Evolutionary conservation across 257 asterid species (phyloP), one percentile per base, ranked within the genome.

Genomic region (Ilex aquifolium): DNA sequence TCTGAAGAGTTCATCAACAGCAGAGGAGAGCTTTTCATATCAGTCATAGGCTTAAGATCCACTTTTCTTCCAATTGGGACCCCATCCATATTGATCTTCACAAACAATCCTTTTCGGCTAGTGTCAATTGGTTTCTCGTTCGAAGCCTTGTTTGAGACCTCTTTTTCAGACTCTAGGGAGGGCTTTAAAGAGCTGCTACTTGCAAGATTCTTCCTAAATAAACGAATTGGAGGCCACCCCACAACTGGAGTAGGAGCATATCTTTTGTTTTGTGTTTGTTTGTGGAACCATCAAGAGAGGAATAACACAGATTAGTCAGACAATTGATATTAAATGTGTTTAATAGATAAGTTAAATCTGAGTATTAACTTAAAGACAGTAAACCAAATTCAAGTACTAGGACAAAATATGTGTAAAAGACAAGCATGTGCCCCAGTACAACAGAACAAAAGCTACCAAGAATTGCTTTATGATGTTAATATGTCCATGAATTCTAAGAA

Each of bases 31-130:
- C 58, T 87, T 89, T 29, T 87, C 90, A 32, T 92, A 92, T 65
- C 85, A 85, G 46, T 89, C 84, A 44, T 74, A 75, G 3, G 91
- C 82, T 74, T 82, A 10, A 92, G 95, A 74, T 92, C 95, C n/a
- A 92, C 86, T 78, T 92, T 92, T 56, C 99, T 81, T 52, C 99
- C 99, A 62, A 89, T 92, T 16, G 96, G 96, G 27, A 92, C 72
- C 13, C 99, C 97, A 65, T 92, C 97, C 99, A 92, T 92, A 71
- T 92, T 92, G 77, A 92, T 87, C 90, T 89, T 92, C 70, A 92
- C 99, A 72, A 89, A 82, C 67, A 70, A 73, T 16, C 81, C 80
- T 67, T 73, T 83, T 15, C 73, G 72, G 74, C 72, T 32, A 27
- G 44, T 88, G 56, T 80, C 85, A 2, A 48, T 54, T 3, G 76